Evolutionary conservation across 495 filamentous ascomycete species (phyloP), one percentile per base, ranked within the genome.

Genomic region (Penicillium robsamsonii): DNA sequence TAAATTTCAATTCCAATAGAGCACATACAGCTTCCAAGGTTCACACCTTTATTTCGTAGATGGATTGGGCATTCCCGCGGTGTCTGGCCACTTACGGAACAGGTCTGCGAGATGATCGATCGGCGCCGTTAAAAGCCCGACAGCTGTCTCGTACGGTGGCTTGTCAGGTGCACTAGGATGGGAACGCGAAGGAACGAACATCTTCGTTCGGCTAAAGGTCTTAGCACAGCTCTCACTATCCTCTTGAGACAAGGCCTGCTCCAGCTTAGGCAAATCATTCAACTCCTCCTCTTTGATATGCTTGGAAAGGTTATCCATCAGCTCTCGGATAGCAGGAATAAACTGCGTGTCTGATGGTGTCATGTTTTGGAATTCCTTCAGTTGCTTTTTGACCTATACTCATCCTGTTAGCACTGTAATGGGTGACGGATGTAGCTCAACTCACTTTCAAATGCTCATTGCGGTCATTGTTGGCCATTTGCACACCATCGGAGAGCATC

Each of bases 211-310:
- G 12, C 70, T 74, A 58, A 87, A 87, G 45, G 71, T 76, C n/a
- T 66, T 75, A 5, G 81, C 76, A 27, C 84, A 53, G 2, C 52
- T 27, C 50, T 74, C 72, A 15, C 76, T 80, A 5, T 71, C 66
- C 3, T 69, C 68, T 0, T 50, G 47, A 0, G 64, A 57, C 3
- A 87, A 57, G 0, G 52, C 60, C 22, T 75, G 60, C 59, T 88
- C 85, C 3, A 87, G 66, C 18, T 68, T 71, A 0, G 81, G 79
- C 0, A 88, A 58, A 50, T 89, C 85, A 4, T 78, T 49, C 1
- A 54, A 55, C 55, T 87, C 84, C 63, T 89, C 86, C 47, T 85
- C 79, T 35, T 77, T 67, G 60, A 89, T 87, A 67, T 89, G 86
- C 35, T 78, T 24, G 1, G 62, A 59, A 0, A 89, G 75, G 15